phyloP scores from a whole-genome alignment of 1,284 basidiomycete genomes.

The Peniophora sp. region DNA sequence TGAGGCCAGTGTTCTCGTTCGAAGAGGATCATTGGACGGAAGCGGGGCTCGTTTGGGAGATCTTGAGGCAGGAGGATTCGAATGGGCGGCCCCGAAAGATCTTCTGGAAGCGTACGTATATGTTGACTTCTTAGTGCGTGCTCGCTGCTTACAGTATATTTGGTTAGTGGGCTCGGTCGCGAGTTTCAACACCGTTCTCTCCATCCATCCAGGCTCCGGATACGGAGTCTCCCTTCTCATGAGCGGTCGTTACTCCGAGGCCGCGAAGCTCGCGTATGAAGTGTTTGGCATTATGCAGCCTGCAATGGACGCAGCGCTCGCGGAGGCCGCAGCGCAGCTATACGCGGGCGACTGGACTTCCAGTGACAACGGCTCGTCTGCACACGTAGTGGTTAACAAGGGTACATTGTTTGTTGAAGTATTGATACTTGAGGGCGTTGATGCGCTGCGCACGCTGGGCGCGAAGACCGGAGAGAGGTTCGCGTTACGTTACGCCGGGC shows the following conservation, averaged over 20 bases:
- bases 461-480: slow-evolving; percentile 13
- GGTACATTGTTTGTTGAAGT: slow-evolving; percentile 27
- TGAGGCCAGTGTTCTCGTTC: slow-evolving; percentile 27
- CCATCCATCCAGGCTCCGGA: slow-evolving; percentile 34
- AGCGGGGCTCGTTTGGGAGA: slow-evolving; percentile 43
- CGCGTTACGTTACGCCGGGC: slow-evolving; percentile 28
- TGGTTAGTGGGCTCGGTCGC: slow-evolving; percentile 36
- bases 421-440: slow-evolving; percentile 24
- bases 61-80: slow-evolving; percentile 24
- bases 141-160: not conserved
- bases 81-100: slow-evolving; percentile 29
- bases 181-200: slow-evolving; percentile 36
- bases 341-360: slow-evolving; percentile 29
- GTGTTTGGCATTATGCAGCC: slow-evolving; percentile 31
- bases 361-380: slow-evolving; percentile 12
- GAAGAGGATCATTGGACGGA: slow-evolving; percentile 35
- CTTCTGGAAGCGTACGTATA: slow-evolving; percentile 22
- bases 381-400: slow-evolving; percentile 22
- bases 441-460: slow-evolving; percentile 24
- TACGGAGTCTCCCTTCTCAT: slow-evolving; percentile 40
- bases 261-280: slow-evolving; percentile 27
- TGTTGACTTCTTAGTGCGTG: not conserved
- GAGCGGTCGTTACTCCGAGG: slow-evolving; percentile 31
- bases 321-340: slow-evolving; percentile 18
- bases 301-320: slow-evolving; percentile 27